Evolutionary conservation across 73 alveolate genomes (phyloP), one percentile per base, ranked within the genome.

Genomic region (Blepharisma japonicum): DNA sequence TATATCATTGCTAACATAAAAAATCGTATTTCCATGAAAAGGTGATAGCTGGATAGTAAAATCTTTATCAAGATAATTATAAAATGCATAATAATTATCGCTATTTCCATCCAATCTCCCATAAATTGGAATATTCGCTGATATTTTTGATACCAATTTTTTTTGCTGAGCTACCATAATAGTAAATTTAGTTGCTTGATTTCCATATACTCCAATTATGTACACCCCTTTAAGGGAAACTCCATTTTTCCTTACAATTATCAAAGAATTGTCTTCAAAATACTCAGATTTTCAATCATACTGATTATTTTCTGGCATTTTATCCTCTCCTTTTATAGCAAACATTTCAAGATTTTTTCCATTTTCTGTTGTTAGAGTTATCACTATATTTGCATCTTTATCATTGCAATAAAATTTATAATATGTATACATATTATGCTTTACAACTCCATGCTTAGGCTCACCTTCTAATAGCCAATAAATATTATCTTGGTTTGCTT

Each of bases 201-300:
- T 8, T 7, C 61, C 61, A 9, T 11, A 18, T n/a, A 70, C 45
- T 45, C 80, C 80, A n/a, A 70, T 70, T 1, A 14, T 45, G 39
- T 70, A 70, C 11, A 45, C 27, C 20, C 80, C 80, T 45, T 70
- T 70, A n/a, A 70, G 11, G 21, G 80, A 39, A 7, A 2, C 61
- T 9, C 66, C 80, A 7, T 70, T 45, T 7, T 39, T 45, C 27
- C n/a, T 39, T 45, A 20, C 27, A 14, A 70, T 70, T 18, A 45
- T 9, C 21, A 70, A 14, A 0, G 38, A n/a, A n/a, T 70, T 54
- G n/a, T 20, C 80, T 9, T 45, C 80, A 48, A 48, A 70, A 39
- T 11, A 9, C 14, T 47, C 27, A 7, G 80, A 70, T 7, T 38
- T 9, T 54, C 80, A 70, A 14, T n/a, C 80, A 45, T 18, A 70